Conservation (phyloP, 1,139 yeast species). For the Hansenula anomala region DNA sequence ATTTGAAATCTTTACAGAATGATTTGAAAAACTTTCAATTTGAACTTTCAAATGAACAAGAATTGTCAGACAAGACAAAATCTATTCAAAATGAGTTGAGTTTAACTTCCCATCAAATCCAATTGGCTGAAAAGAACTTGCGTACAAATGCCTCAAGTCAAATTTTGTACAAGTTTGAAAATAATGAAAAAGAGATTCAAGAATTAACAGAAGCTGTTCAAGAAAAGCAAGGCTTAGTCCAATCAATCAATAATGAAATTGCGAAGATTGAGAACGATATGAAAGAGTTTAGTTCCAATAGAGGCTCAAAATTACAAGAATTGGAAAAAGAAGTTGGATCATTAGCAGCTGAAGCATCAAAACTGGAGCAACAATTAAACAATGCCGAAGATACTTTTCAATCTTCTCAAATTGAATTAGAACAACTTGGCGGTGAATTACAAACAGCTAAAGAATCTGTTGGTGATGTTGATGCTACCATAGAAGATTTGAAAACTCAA, state of each 20-base stretch:
- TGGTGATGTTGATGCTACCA: slow-evolving; percentile 27
- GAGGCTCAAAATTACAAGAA: slow-evolving; percentile 72
- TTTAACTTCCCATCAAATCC: slow-evolving; percentile 63
- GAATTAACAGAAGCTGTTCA: slow-evolving; percentile 36
- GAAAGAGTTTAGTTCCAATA: slow-evolving; percentile 74
- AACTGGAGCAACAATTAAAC: slow-evolving; percentile 41
- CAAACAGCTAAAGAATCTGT: slow-evolving; percentile 39
- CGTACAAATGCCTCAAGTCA: slow-evolving; percentile 52
- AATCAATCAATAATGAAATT: slow-evolving; percentile 39
- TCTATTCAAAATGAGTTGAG: slow-evolving; percentile 62
- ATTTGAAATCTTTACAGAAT: slow-evolving; percentile 33
- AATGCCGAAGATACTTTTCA: slow-evolving; percentile 53
- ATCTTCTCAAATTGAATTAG: slow-evolving; percentile 63
- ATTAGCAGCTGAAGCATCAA: slow-evolving; percentile 33
- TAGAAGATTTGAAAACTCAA: slow-evolving; percentile 38
- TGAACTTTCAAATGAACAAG: slow-evolving; percentile 41
- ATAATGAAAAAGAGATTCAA: slow-evolving; percentile 45
- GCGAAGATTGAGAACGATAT: slow-evolving; percentile 66
- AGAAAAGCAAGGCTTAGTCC: slow-evolving; percentile 29
- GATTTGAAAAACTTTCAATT: slow-evolving; percentile 38
- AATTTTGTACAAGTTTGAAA: slow-evolving; percentile 46
- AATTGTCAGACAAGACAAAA: slow-evolving; percentile 47
- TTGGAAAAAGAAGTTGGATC: slow-evolving; percentile 50
- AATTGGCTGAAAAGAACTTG: slow-evolving; percentile 55
- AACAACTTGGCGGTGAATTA: slow-evolving; percentile 60